phyloP scores from a whole-genome alignment of 2,329 filamentous ascomycete species.

The Aciculosporium take region DNA sequence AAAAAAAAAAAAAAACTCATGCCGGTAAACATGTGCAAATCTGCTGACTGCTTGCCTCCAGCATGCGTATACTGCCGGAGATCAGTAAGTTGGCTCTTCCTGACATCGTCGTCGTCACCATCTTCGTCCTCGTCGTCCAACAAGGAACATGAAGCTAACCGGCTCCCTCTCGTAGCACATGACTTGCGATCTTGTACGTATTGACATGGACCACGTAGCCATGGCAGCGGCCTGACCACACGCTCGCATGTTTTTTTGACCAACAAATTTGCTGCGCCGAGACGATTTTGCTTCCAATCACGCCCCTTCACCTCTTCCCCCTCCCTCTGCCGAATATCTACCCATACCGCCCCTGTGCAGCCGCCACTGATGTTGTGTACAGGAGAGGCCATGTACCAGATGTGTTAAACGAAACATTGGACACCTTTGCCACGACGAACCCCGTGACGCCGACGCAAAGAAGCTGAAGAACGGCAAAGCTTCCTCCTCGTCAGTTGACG shows the following conservation, averaged over 20 bases:
- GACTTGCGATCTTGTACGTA: constrained; percentile 79
- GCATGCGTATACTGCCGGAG: constrained; percentile 80
- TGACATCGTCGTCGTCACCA: too few species aligned
- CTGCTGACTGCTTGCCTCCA: constrained; percentile 19
- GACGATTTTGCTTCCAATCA: not conserved
- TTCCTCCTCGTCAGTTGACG: constrained; percentile 39
- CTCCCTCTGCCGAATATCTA: not conserved
- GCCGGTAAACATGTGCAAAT: not conserved
- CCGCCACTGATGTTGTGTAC: constrained; percentile 17
- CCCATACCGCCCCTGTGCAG: constrained; percentile 5
- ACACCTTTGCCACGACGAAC: constrained; percentile 95
- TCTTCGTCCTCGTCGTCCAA: not conserved
- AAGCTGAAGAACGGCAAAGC: constrained; percentile 49
- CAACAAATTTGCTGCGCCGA: not conserved
- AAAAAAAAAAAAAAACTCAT: too few species aligned
- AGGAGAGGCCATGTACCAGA: constrained; percentile 92
- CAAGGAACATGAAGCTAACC: constrained; percentile 1
- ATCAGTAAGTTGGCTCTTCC: constrained; percentile 56
- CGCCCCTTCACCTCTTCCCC: not conserved
- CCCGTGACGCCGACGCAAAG: constrained; percentile 68
- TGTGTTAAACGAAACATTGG: constrained; percentile 98
- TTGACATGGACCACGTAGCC: constrained; percentile 1
- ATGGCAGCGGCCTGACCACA: not conserved
- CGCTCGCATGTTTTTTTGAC: not conserved
- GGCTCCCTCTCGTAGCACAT: constrained; percentile 50